Evolutionary conservation across 73 alveolate genomes (phyloP).

Genomic region (Stentor roeselii): DNA sequence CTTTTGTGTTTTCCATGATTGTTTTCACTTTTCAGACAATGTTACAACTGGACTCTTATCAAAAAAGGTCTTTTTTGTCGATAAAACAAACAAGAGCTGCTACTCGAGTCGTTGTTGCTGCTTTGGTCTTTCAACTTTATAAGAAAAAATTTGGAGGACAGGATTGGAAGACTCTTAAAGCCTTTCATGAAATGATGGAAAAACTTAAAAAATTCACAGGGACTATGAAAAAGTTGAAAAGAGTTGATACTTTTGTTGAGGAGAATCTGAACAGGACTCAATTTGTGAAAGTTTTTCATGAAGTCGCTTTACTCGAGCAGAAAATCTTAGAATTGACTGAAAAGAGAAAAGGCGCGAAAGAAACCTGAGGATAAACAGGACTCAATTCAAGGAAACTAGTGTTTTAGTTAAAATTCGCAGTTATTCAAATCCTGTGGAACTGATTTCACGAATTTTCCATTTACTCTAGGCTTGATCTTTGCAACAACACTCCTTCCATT

Average conservation of each 20-base stretch:
- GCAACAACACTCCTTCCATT: not conserved
- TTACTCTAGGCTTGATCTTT: not conserved
- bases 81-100: conserved; percentile 24
- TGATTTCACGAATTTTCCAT: conserved; percentile 3
- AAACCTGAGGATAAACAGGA: too few species aligned
- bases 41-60: conserved; percentile 8
- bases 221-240: not conserved
- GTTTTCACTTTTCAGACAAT: conserved; percentile 44
- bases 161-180: not conserved
- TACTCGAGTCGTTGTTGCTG: not conserved
- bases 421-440: too few species aligned
- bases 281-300: too few species aligned
- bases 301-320: too few species aligned
- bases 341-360: too few species aligned
- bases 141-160: conserved; percentile 8
- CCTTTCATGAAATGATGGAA: not conserved
- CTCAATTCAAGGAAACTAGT: too few species aligned
- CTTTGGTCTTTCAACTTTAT: not conserved
- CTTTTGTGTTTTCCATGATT: conserved; percentile 61
- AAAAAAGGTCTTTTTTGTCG: conserved; percentile 9
- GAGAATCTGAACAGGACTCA: too few species aligned
- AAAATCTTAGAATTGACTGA: too few species aligned
- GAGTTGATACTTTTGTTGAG: not conserved
- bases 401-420: too few species aligned
- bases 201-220: not conserved